Conservation (phyloP, 352 stramenopile species). For the Elongisporangium undulatum region DNA sequence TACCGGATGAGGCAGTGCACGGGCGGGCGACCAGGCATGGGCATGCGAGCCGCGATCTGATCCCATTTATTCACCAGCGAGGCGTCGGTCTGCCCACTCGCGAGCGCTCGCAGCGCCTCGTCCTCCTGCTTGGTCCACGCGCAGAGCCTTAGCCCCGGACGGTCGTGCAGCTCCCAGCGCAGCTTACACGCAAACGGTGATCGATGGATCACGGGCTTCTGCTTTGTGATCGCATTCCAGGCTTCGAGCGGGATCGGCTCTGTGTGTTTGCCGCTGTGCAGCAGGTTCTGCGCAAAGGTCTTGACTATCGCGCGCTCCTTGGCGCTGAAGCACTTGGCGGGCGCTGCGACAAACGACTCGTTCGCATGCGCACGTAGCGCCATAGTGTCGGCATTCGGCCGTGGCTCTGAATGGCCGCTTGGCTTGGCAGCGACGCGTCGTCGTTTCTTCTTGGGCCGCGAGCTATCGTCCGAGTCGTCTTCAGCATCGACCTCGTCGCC, state of each 20-base stretch:
- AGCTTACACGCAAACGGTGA: conserved; percentile 68
- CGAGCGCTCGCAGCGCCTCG: conserved; percentile 25
- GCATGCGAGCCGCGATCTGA: conserved; percentile 44
- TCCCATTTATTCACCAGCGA: conserved; percentile 44
- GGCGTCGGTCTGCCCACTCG: conserved; percentile 31
- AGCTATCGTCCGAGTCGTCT: conserved; percentile 10
- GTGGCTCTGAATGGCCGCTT: conserved; percentile 23
- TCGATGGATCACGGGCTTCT: conserved; percentile 40
- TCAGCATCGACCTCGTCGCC: conserved; percentile 9
- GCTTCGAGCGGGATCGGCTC: conserved; percentile 26
- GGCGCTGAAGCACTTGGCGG: conserved; percentile 43
- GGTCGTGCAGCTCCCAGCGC: conserved; percentile 70
- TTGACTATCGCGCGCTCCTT: conserved; percentile 54
- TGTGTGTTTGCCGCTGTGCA: conserved; percentile 15
- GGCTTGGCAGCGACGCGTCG: conserved; percentile 2
- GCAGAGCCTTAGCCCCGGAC: conserved; percentile 37
- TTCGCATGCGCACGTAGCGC: conserved; percentile 49
- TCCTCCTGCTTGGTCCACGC: conserved; percentile 62
- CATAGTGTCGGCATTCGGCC: conserved; percentile 44
- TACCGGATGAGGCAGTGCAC: conserved; percentile 55
- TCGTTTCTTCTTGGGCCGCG: conserved; percentile 20
- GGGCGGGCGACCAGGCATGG: conserved; percentile 31
- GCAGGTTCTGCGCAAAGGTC: conserved; percentile 35
- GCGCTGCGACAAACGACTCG: conserved; percentile 46
- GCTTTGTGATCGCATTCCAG: conserved; percentile 43